Conservation (phyloP, 1,284 basidiomycete genomes). For the Cutaneotrichosporon cavernicola region DNA sequence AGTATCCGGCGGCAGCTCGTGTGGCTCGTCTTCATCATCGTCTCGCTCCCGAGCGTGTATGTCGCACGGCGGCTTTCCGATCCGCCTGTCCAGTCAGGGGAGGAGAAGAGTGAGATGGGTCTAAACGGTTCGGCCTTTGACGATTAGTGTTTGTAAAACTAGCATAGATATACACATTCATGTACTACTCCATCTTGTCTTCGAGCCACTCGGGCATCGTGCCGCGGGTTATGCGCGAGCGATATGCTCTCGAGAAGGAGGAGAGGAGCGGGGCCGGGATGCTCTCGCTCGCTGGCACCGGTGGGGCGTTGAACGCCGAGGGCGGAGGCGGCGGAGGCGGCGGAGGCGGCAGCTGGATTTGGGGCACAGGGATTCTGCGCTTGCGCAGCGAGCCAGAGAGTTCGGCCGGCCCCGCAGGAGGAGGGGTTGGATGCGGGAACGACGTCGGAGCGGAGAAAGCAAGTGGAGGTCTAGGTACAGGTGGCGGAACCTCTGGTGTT, state of each 20-base stretch:
- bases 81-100: neutral
- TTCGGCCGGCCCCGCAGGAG: neutral
- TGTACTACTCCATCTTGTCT: neutral
- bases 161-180: neutral
- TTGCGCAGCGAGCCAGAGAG: neutral
- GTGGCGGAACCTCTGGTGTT: neutral
- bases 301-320: neutral
- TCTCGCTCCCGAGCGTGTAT: slow-evolving; percentile 34
- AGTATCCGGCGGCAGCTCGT: slow-evolving; percentile 35
- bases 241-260: neutral
- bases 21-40: slow-evolving; percentile 35
- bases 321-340: neutral
- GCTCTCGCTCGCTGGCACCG: neutral
- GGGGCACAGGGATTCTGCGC: neutral
- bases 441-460: neutral
- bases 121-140: slow-evolving; percentile 4
- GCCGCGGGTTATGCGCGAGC: neutral
- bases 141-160: slow-evolving; percentile 1
- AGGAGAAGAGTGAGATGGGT: neutral
- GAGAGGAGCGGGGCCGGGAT: neutral
- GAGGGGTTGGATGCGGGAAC: neutral
- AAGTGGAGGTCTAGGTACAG: neutral
- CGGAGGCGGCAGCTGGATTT: neutral
- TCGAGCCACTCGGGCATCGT: neutral
- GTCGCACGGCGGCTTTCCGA: slow-evolving; percentile 26